Percentiles rank a stretch among this genome's conserved stretches.
Evolutionary conservation across 768 basidiomycete species (phyloP).

Genomic region (Trametes punicea): DNA sequence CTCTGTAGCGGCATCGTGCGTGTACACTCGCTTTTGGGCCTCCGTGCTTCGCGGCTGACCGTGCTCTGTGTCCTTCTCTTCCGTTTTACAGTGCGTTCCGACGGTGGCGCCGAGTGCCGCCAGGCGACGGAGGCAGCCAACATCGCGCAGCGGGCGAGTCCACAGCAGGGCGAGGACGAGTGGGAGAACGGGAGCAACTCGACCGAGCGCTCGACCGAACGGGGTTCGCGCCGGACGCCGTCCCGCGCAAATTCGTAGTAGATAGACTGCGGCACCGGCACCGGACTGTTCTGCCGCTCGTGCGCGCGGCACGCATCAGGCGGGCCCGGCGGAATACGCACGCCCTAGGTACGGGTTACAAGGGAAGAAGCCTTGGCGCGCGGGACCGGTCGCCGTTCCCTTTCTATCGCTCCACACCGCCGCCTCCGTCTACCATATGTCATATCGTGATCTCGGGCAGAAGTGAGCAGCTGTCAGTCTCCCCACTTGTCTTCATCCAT

Average conservation of each 20-base stretch:
- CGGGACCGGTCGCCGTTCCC: neutral
- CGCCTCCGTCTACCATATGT: neutral
- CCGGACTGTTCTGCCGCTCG: neutral
- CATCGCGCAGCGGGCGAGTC: constrained; percentile 27
- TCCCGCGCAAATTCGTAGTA: constrained; percentile 8
- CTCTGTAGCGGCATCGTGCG: constrained; percentile 70
- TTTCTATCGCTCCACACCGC: neutral
- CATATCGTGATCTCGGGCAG: neutral
- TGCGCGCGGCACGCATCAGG: neutral
- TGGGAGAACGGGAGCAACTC: constrained; percentile 28
- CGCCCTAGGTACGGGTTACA: neutral
- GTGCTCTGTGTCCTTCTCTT: constrained; percentile 15
- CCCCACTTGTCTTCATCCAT: neutral
- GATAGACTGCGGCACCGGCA: neutral
- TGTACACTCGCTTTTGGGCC: constrained; percentile 15
- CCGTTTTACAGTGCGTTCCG: constrained; percentile 63
- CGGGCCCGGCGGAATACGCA: neutral
- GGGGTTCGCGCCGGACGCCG: constrained; percentile 17
- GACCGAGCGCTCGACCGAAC: constrained; percentile 20
- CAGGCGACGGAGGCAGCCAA: constrained; percentile 29
- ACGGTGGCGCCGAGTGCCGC: constrained; percentile 79
- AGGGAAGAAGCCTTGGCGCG: neutral
- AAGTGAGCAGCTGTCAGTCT: neutral
- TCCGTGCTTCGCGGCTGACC: constrained; percentile 19
- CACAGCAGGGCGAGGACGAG: constrained; percentile 27